These are phyloP conservation scores for Fonsecaea erecta DNA, from an alignment of 2,329 filamentous ascomycete genomes.

Conservation along the genomic window DNA sequence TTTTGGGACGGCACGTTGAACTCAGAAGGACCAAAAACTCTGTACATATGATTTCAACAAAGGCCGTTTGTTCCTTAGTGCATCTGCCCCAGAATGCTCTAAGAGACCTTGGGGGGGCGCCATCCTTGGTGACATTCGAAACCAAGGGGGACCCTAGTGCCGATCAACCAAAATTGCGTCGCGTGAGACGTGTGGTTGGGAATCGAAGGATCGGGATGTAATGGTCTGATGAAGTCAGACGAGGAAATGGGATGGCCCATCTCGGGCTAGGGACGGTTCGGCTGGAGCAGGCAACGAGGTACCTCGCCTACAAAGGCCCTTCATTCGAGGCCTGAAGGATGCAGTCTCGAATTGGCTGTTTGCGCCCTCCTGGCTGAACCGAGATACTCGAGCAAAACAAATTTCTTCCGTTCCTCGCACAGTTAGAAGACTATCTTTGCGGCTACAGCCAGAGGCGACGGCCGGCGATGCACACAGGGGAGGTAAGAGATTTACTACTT, in stretches of 20 bases:
- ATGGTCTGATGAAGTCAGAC: conserved; percentile 3
- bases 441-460: conserved; percentile 22
- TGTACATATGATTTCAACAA: conserved; percentile 1
- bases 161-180: conserved; percentile 19
- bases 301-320: not conserved
- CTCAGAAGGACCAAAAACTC: conserved; percentile 3
- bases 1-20: conserved; percentile 17
- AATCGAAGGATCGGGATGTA: not conserved
- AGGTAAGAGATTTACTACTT: conserved; percentile 1
- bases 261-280: not conserved
- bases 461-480: conserved; percentile 23
- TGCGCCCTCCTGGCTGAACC: not conserved
- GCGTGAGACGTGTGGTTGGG: conserved; percentile 2
- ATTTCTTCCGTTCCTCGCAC: not conserved
- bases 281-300: not conserved
- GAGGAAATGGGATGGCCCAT: conserved; percentile 1
- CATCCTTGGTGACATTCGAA: conserved; percentile 2
- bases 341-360: not conserved
- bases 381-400: conserved; percentile 1
- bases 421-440: conserved; percentile 14
- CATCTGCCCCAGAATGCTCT: conserved; percentile 1
- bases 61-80: not conserved
- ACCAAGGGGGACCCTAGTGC: not conserved
- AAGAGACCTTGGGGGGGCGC: not conserved
- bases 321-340: not conserved